Evolutionary conservation across 495 filamentous ascomycete genomes (phyloP).

Genomic region (Lichina pygmaea): DNA sequence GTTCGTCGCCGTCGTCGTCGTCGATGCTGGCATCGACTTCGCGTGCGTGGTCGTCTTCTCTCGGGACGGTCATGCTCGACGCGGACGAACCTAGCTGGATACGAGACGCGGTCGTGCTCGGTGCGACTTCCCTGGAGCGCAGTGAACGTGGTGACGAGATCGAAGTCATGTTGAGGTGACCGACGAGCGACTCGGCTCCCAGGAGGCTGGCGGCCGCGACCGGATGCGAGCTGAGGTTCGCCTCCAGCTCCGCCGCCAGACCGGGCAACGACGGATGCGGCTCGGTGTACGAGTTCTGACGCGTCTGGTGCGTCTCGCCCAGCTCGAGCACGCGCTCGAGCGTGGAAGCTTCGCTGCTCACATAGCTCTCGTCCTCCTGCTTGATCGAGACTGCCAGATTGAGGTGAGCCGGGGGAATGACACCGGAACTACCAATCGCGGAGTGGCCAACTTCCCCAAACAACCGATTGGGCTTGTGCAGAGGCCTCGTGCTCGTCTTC

Average conservation of each 20-base stretch:
- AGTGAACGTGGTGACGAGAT: neutral
- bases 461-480: slow-evolving; percentile 18
- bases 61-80: neutral
- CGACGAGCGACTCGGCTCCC: slow-evolving; percentile 39
- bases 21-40: slow-evolving; percentile 1
- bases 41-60: neutral
- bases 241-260: slow-evolving; percentile 6
- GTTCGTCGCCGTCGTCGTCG: neutral
- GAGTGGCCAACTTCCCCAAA: slow-evolving; percentile 64
- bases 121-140: neutral
- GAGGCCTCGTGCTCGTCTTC: slow-evolving; percentile 11
- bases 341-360: neutral
- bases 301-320: neutral
- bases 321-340: neutral
- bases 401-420: slow-evolving; percentile 10
- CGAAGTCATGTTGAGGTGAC: slow-evolving; percentile 31
- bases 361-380: neutral
- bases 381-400: neutral
- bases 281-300: neutral
- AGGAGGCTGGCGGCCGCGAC: slow-evolving; percentile 29
- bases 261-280: neutral
- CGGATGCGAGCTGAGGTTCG: slow-evolving; percentile 7
- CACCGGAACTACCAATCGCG: slow-evolving; percentile 35
- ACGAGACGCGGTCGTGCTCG: neutral
- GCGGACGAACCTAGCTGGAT: neutral